Base-by-base conservation (phyloP, 805 yeast species). In the Wickerhamiella slavikovae region DNA sequence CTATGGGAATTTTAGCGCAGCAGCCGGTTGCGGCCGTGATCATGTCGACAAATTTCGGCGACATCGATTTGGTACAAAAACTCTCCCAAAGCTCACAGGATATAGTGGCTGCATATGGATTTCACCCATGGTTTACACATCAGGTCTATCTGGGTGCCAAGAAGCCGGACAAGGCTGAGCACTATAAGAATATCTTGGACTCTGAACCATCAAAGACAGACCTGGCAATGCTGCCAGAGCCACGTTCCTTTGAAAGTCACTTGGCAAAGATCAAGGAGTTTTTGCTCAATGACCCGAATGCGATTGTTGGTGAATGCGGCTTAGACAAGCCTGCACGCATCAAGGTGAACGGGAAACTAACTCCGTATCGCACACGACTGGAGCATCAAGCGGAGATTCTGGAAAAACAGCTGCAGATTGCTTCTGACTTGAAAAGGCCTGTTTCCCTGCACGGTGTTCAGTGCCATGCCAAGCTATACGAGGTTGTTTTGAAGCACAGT, bases 121-220 rank as follows among this genome's bases (percentile, higher is more conserved):
- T 80, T 1, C 98, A 85, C 49, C 98, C 98, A 0, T 85, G 96
- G 96, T 83, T 66, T 43, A 52, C 70, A 3, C 93, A 83, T 47
- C 38, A 72, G 13, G 73, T 68, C 37, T 53, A 64, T 2, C 41
- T 50, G n/a, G 46, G 40, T 1, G 35, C 39, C 0, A 27, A 10
- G 9, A 18, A 6, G 21, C 12, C 14, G 12, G 7, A 10, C 4
- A 34, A 35, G 17, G 33, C 37, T 2, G 35, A 33, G 3, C 95
- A 83, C 47, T 83, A 83, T 42, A 28, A 35, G 2, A 16, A 41
- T 0, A 64, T 80, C 0, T 51, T 83, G 23, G 39, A 41, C 1
- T 56, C 57, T 3, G 39, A 33, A 30, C 64, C 55, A 28, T 46
- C 41, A 17, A 44, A 25, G 23, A 48, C 33, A 28, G 44, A 73